Base-by-base conservation (phyloP, 306 rosid genomes). In the Casuarina glauca region DNA sequence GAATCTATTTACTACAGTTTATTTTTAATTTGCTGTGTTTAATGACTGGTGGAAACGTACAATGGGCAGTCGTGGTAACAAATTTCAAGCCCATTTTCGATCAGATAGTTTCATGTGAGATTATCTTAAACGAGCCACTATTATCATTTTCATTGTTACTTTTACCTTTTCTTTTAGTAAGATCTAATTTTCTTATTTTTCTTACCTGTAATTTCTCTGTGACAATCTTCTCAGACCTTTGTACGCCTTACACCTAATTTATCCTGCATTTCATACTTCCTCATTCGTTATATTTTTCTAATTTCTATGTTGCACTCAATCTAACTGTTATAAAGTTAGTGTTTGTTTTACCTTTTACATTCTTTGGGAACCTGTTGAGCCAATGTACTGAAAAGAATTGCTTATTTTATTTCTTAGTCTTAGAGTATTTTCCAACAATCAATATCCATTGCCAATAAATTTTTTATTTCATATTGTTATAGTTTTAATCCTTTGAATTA, bases 371-470 rank as follows among this genome's bases (percentile, higher is more conserved):
- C 9, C 19, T 54, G 61, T 19, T 19, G 26, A 54, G 61, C 6
- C 26, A 10, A 54, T 16, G 26, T 54, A n/a, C 5, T 54, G 9
- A 20, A 43, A 70, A 17, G 5, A 26, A 26, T 49, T 13, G 26
- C 7, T 2, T 13, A 51, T 15, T 60, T 15, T 26, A 39, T 51
- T 45, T 73, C 75, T 67, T 8, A 26, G 7, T 66, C 61, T 82
- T 6, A 5, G 57, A 75, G 57, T 74, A 44, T 78, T 16, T 75
- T 44, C 46, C 75, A 75, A 20, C 49, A 16, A 63, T 74, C 78
- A 52, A 39, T 78, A 69, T 32, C 6, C 69, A 72, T 46, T 35
- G 32, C 11, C 20, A 39, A 36, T 68, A 20, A 20, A 1, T 3
- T 12, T 71, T 70, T 63, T 72, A 4, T 53, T 64, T 26, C 54